Conservation (phyloP, 495 filamentous ascomycete genomes). For the Trichoderma orchidacearum region DNA sequence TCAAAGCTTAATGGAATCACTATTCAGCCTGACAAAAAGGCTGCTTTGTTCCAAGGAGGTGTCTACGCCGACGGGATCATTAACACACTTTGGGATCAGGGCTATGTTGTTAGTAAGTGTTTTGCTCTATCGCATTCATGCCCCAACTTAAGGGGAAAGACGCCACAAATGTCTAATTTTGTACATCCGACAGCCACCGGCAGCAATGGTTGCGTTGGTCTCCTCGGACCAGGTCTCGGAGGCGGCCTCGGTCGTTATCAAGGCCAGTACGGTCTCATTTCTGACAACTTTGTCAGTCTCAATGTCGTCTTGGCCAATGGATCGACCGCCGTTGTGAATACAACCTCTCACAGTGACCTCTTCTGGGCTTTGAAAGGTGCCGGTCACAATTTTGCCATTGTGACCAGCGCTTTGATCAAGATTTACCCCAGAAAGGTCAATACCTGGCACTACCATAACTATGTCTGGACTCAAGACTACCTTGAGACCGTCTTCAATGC, state of each 20-base stretch:
- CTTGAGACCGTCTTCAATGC: conserved; percentile 32
- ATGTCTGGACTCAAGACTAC: conserved; percentile 30
- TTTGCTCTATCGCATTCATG: too few species aligned
- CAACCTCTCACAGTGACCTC: conserved; percentile 40
- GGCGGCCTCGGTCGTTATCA: conserved; percentile 49
- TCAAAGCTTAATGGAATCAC: conserved; percentile 1
- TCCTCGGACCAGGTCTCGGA: conserved; percentile 42
- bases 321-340: conserved; percentile 19
- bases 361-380: conserved; percentile 49
- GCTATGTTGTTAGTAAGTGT: conserved; percentile 10
- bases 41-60: conserved; percentile 17
- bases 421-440: conserved; percentile 5
- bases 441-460: conserved; percentile 14
- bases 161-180: too few species aligned
- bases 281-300: conserved; percentile 40
- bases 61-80: neutral
- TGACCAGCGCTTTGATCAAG: conserved; percentile 37
- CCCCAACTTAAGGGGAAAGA: too few species aligned
- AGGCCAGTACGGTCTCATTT: conserved; percentile 45
- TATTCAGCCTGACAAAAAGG: neutral
- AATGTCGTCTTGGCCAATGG: conserved; percentile 47
- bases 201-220: conserved; percentile 29
- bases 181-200: conserved; percentile 12
- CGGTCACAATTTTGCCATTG: conserved; percentile 46
- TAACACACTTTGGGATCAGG: neutral